phyloP scores from a whole-genome alignment of 2,329 filamentous ascomycete species.

The Chaetomiaceae sp. region DNA sequence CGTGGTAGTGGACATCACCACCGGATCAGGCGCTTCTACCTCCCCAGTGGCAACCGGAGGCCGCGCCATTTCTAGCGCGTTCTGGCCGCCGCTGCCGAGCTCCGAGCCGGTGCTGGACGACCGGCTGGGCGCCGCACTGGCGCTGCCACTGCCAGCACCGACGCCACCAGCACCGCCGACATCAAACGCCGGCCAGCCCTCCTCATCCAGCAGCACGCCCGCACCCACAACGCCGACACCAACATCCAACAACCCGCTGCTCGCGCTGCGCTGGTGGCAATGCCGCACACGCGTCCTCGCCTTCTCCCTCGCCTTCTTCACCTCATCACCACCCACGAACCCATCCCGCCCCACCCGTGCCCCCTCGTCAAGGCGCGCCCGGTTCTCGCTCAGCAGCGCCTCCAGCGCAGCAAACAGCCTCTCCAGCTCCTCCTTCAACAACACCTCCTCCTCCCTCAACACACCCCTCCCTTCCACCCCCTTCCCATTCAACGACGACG shows the following conservation, averaged over 20 bases:
- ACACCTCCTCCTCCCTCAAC: slow-evolving; percentile 6
- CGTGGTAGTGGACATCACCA: no score
- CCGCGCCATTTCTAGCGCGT: background rate
- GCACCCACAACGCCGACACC: background rate
- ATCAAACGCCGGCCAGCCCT: background rate
- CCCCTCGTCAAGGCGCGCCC: background rate
- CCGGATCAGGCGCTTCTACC: no score
- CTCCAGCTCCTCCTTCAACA: slow-evolving; percentile 7
- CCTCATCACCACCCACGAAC: background rate
- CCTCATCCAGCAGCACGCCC: background rate
- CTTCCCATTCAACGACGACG: background rate
- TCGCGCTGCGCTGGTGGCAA: slow-evolving; percentile 2
- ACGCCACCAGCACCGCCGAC: background rate
- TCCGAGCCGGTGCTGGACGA: slow-evolving; percentile 1
- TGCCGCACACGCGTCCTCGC: background rate
- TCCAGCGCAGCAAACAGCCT: background rate
- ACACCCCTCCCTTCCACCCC: slow-evolving; percentile 3
- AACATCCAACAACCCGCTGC: no score
- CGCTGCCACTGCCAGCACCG: background rate
- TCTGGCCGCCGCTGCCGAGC: background rate
- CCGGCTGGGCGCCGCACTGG: background rate
- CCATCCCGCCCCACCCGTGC: background rate
- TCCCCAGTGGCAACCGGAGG: no score
- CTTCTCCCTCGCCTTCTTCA: background rate
- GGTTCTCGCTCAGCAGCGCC: slow-evolving; percentile 1